Percentiles rank a stretch among this genome's conserved stretches.
phyloP scores from a whole-genome alignment of 106 monocot species.

The Dendrobium chrysotoxum region DNA sequence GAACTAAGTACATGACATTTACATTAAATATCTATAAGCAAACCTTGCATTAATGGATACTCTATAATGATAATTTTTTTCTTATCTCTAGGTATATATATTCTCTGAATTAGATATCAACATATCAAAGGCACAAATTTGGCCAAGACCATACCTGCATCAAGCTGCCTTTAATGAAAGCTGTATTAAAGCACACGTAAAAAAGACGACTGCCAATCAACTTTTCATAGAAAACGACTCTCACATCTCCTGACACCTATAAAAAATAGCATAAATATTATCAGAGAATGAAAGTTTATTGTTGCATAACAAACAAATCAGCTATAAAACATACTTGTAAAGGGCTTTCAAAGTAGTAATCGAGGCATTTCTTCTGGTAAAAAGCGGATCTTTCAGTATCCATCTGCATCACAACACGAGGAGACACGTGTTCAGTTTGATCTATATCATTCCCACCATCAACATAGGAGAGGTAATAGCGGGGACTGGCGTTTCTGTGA shows the following conservation, averaged over 20 bases:
- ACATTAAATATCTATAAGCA: too few species aligned
- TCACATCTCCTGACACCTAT: slow-evolving; percentile 45
- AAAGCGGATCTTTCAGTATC: slow-evolving; percentile 43
- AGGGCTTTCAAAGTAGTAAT: slow-evolving; percentile 46
- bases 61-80: too few species aligned
- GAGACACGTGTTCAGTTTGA: slow-evolving; percentile 11
- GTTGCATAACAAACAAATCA: background rate
- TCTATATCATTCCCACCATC: slow-evolving; percentile 6
- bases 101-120: too few species aligned
- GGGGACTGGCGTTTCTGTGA: slow-evolving; percentile 27
- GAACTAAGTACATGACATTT: too few species aligned
- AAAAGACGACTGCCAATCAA: slow-evolving; percentile 53
- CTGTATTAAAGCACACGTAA: slow-evolving; percentile 48
- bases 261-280: background rate
- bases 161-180: slow-evolving; percentile 39
- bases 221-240: slow-evolving; percentile 54
- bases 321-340: slow-evolving; percentile 21
- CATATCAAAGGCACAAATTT: too few species aligned
- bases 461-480: slow-evolving; percentile 33
- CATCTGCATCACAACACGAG: slow-evolving; percentile 43
- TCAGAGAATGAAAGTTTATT: background rate
- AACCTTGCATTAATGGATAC: too few species aligned
- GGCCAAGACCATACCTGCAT: slow-evolving; percentile 28
- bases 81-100: too few species aligned
- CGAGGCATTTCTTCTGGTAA: slow-evolving; percentile 50